Percentiles rank a stretch among this genome's conserved stretches.
Conservation (phyloP, 257 asterid species). For the Scutellaria minor region DNA sequence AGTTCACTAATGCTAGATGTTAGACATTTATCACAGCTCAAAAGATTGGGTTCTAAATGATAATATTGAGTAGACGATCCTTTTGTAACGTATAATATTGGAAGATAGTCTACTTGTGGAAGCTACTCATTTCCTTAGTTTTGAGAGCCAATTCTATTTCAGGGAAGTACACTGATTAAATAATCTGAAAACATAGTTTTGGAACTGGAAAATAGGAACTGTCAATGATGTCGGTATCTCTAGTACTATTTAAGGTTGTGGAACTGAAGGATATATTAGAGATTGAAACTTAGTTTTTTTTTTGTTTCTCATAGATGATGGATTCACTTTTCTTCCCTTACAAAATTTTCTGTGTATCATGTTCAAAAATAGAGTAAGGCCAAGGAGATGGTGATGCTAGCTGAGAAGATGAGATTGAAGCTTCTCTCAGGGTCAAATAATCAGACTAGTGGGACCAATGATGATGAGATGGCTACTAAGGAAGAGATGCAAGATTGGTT, state of each 20-base stretch:
- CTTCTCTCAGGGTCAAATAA: constrained; percentile 79
- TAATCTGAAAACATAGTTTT: constrained; percentile 3
- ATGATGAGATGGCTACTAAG: constrained; percentile 90
- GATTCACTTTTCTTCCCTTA: constrained; percentile 6
- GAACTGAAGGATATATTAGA: constrained; percentile 24
- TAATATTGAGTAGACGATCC: constrained; percentile 11
- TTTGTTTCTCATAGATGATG: neutral
- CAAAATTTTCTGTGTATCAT: constrained; percentile 24
- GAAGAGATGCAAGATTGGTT: constrained; percentile 99
- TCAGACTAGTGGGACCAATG: constrained; percentile 64
- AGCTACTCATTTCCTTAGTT: constrained; percentile 19
- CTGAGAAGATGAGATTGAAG: constrained; percentile 95
- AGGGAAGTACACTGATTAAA: neutral
- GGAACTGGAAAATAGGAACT: constrained; percentile 6
- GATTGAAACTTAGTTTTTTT: neutral
- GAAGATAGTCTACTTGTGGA: constrained; percentile 18
- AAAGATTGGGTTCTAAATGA: constrained; percentile 13
- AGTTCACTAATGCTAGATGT: constrained; percentile 12
- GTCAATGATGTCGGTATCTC: constrained; percentile 4
- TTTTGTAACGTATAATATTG: neutral
- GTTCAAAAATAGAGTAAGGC: constrained; percentile 70
- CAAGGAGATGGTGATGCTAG: constrained; percentile 95
- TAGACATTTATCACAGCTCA: constrained; percentile 13
- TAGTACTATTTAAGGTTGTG: constrained; percentile 8
- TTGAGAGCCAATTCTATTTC: neutral